These are phyloP conservation scores for Oenanthe sinensis DNA, from an alignment of 129 eudicot genomes.

Conservation along the genomic window DNA sequence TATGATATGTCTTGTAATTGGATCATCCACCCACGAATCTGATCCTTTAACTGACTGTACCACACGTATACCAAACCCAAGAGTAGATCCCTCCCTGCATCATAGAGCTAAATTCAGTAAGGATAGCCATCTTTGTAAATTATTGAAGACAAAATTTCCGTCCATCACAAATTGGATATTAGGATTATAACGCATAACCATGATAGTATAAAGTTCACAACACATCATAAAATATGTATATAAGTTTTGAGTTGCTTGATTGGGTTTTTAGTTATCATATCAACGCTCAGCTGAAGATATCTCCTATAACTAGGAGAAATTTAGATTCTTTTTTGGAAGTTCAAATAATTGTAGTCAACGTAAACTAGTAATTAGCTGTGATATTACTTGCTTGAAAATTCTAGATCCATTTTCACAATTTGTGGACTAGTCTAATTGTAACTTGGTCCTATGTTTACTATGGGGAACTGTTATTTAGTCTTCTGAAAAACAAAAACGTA, in stretches of 20 bases:
- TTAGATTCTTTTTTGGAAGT: too few relatives aligned
- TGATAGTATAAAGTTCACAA: background rate
- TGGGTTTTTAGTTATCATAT: background rate
- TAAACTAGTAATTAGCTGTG: background rate
- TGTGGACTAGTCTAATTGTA: background rate
- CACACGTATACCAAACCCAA: slow-evolving; percentile 78
- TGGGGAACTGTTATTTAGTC: background rate
- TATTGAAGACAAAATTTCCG: background rate
- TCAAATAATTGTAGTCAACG: background rate
- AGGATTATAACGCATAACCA: background rate
- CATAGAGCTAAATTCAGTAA: slow-evolving; percentile 14
- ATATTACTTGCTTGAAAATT: background rate
- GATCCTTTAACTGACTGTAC: slow-evolving; percentile 83
- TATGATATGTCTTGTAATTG: slow-evolving; percentile 75
- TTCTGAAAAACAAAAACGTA: too few relatives aligned
- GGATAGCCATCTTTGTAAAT: background rate
- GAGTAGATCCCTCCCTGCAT: slow-evolving; percentile 91
- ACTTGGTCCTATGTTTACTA: background rate
- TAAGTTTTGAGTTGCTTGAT: background rate
- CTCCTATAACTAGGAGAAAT: background rate
- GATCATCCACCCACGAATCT: slow-evolving; percentile 99
- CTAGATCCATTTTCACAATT: background rate
- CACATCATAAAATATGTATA: background rate
- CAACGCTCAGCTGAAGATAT: background rate
- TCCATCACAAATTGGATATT: background rate